phyloP scores from a whole-genome alignment of 805 yeast species.

The Ogataea sp. region DNA sequence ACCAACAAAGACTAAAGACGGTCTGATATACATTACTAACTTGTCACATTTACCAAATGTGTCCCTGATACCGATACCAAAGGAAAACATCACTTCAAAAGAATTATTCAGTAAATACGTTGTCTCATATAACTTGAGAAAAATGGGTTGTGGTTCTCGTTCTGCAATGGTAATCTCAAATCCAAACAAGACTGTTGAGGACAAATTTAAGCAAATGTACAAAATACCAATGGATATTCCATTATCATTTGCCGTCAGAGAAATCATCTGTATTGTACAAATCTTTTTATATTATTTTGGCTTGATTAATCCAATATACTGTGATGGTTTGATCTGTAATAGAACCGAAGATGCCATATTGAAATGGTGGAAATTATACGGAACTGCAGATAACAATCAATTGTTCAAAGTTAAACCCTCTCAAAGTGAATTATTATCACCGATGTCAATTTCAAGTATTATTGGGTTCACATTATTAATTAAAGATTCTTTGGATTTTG shows the following conservation, averaged over 20 bases:
- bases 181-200: slow-evolving; percentile 71
- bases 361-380: slow-evolving; percentile 72
- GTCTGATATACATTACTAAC: slow-evolving; percentile 71
- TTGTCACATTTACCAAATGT: slow-evolving; percentile 70
- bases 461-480: slow-evolving; percentile 70
- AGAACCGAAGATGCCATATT: slow-evolving; percentile 63
- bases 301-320: slow-evolving; percentile 54
- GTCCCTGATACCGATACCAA: slow-evolving; percentile 61
- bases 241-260: slow-evolving; percentile 58
- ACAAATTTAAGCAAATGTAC: slow-evolving; percentile 73
- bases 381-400: slow-evolving; percentile 9
- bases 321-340: slow-evolving; percentile 82
- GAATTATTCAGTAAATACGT: slow-evolving; percentile 50
- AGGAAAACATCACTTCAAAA: slow-evolving; percentile 41
- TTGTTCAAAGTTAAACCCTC: slow-evolving; percentile 16
- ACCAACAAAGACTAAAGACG: slow-evolving; percentile 53
- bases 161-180: slow-evolving; percentile 63
- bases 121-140: slow-evolving; percentile 68
- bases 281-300: slow-evolving; percentile 72
- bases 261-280: slow-evolving; percentile 68
- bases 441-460: slow-evolving; percentile 69
- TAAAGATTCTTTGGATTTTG: slow-evolving; percentile 53
- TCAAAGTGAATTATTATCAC: slow-evolving; percentile 40
- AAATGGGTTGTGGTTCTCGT: slow-evolving; percentile 79
- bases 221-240: slow-evolving; percentile 48